A percentile compares a stretch with the other conserved stretches of the same genome.
Evolutionary conservation across 257 asterid species (phyloP).

Genomic region (Schizonepeta tenuifolia): DNA sequence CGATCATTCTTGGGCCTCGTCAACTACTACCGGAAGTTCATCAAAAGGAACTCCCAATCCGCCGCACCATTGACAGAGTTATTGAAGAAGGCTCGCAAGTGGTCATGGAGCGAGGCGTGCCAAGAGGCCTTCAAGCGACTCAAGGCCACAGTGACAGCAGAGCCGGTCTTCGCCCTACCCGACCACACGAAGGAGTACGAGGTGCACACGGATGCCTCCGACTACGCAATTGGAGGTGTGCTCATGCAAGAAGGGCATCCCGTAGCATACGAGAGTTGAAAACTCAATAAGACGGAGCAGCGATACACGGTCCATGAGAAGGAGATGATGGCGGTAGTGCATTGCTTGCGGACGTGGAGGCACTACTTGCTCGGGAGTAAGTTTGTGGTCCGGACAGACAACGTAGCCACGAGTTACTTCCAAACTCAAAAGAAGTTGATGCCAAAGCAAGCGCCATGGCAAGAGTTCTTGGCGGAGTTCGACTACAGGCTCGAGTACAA

Average conservation of each 20-base stretch:
- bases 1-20: no score
- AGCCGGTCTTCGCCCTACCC: no score
- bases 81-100: neutral
- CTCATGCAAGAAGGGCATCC: neutral
- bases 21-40: neutral
- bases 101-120: neutral
- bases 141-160: no score
- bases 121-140: neutral
- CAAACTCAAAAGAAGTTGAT: no score
- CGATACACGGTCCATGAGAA: neutral
- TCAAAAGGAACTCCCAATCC: neutral
- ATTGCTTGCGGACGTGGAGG: no score
- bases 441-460: neutral
- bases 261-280: neutral
- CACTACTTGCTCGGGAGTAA: no score
- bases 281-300: neutral
- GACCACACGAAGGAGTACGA: no score
- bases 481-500: neutral
- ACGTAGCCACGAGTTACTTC: no score
- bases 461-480: neutral
- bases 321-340: neutral
- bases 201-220: no score
- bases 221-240: no score
- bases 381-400: no score
- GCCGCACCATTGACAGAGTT: neutral